phyloP scores from a whole-genome alignment of 148 eudicot genomes.

The Cornus florida region DNA sequence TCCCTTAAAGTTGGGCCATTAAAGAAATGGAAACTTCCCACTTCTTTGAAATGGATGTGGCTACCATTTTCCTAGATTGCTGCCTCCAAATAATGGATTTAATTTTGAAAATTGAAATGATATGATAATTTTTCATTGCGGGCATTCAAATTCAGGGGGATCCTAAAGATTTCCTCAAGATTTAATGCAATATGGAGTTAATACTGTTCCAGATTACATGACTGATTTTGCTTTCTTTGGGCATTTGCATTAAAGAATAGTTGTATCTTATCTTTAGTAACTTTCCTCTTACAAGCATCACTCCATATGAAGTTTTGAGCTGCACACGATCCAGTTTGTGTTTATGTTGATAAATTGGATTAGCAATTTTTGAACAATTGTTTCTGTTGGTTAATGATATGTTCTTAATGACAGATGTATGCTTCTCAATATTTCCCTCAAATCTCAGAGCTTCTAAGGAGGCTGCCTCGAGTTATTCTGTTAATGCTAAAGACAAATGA shows the following conservation, averaged over 20 bases:
- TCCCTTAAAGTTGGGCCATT: not conserved
- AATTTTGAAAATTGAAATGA: not conserved
- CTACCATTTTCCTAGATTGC: not conserved
- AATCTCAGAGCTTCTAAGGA: slow-evolving; percentile 84
- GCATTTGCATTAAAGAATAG: no score
- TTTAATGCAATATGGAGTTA: not conserved
- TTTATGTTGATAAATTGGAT: not conserved
- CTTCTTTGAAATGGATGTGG: slow-evolving; percentile 1
- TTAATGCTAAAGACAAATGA: slow-evolving; percentile 96
- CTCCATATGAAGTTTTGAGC: not conserved
- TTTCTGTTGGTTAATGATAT: not conserved
- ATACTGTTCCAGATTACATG: no score
- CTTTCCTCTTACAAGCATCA: not conserved
- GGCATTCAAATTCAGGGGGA: not conserved
- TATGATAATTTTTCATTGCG: not conserved
- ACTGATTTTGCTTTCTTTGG: no score
- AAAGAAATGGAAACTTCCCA: not conserved
- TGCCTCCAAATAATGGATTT: not conserved
- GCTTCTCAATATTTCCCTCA: slow-evolving; percentile 91
- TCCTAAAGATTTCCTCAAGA: not conserved
- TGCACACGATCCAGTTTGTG: not conserved
- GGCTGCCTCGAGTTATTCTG: slow-evolving; percentile 92
- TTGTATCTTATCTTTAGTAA: no score
- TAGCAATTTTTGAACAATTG: not conserved
- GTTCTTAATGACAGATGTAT: slow-evolving; percentile 71